Conservation (phyloP, 1,284 basidiomycete species). For the Heterobasidion annosum region DNA sequence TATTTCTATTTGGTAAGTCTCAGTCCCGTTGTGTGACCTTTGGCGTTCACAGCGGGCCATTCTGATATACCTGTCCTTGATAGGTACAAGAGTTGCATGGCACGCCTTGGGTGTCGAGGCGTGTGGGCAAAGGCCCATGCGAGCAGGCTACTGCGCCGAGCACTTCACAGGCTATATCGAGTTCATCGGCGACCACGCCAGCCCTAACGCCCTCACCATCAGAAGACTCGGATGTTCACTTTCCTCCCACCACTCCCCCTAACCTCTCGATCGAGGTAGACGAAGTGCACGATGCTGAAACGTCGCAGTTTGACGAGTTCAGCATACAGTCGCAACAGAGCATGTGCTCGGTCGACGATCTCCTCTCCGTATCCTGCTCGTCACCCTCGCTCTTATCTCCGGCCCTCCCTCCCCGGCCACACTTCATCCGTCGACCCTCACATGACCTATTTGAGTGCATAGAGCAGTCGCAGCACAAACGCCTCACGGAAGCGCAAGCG, state of each 20-base stretch:
- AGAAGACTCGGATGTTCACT: constrained; percentile 27
- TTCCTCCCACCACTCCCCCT: constrained; percentile 19
- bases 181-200: constrained; percentile 23
- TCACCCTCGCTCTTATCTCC: constrained; percentile 12
- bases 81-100: constrained; percentile 92
- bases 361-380: constrained; percentile 1
- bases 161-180: constrained; percentile 12
- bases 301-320: background rate
- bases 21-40: background rate
- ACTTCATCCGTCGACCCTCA: constrained; percentile 66
- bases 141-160: constrained; percentile 19
- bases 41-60: background rate
- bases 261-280: constrained; percentile 29
- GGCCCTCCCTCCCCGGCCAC: constrained; percentile 25
- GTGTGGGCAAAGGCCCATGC: constrained; percentile 13
- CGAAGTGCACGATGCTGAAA: background rate
- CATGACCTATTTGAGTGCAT: constrained; percentile 93
- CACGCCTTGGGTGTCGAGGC: constrained; percentile 60
- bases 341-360: background rate
- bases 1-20: constrained; percentile 80
- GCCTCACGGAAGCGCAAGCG: constrained; percentile 72
- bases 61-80: constrained; percentile 1
- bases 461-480: constrained; percentile 73
- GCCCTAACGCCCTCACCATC: constrained; percentile 49
- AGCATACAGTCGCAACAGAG: background rate